Base-by-base conservation (phyloP, 768 basidiomycete species). In the Kwoniella sp. region DNA sequence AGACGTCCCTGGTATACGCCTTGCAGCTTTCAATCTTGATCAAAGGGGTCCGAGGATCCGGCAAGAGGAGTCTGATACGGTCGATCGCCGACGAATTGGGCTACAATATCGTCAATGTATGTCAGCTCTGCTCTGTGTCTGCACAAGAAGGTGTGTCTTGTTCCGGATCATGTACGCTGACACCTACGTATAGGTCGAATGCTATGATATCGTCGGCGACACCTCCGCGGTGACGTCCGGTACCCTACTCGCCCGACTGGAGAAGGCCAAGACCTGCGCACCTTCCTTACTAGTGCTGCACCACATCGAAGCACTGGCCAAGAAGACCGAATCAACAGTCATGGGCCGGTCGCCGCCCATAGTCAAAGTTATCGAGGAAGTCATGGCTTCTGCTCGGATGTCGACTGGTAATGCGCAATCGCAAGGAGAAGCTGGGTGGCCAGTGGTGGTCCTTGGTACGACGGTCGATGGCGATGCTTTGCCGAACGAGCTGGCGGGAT, bases 201-300 rank as follows among this genome's bases (percentile, higher is more conserved):
- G 92, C 76, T 97, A 87, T 76, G 87, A 91, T 59, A 73, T 93
- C 4, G 73, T 93, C 7, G 90, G 89, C 1, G 94, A 98, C 55
- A 89, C 85, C 48, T 87, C 89, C 50, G 82, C 83, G 1, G 89
- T 89, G 70, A 91, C 91, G 0, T 89, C 91, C 73, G 90, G 86
- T 1, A 85, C 84, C 1, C 82, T 98, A 0, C 85, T 85, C 34
- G 87, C 88, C 3, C 85, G 87, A 15, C 86, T 96, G 68, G 91
- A 92, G 58, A 86, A 88, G 79, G 93, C 92, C 1, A 82, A 84
- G 17, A 81, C 84, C 2, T 92, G 90, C 75, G 87, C 91, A 0
- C 96, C 96, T 0, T 96, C 92, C 74, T 82, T 98, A 45, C 81
- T 98, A 22, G 81, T 96, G 1, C 80, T 99, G 38, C 85, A 89